phyloP scores from a whole-genome alignment of 306 rosid species.

The Cicer judaicum region DNA sequence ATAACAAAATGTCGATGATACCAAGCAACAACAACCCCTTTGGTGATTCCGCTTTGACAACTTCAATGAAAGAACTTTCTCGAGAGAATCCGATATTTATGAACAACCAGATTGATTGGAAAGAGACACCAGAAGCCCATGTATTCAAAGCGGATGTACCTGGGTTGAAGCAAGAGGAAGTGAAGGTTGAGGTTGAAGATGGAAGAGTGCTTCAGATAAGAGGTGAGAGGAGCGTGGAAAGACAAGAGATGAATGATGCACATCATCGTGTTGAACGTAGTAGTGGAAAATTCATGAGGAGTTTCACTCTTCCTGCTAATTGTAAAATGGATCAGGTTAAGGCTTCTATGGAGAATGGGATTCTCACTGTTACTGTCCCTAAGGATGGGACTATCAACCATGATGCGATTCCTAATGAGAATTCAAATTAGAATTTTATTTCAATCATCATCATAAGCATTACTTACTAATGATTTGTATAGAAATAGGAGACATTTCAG shows the following conservation, averaged over 20 bases:
- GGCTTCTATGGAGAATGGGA: conserved; percentile 48
- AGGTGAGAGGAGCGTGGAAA: conserved; percentile 40
- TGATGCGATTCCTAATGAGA: conserved; percentile 7
- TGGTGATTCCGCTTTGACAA: conserved; percentile 7
- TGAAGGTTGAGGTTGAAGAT: conserved; percentile 44
- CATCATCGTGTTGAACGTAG: conserved; percentile 36
- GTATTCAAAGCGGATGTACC: conserved; percentile 38
- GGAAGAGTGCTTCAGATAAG: conserved; percentile 50
- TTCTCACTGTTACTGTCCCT: conserved; percentile 48
- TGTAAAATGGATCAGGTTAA: conserved; percentile 41
- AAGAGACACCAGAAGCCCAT: conserved; percentile 46
- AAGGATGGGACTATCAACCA: background rate
- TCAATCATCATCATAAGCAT: background rate
- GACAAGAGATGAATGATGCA: background rate
- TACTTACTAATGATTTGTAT: background rate
- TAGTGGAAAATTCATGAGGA: conserved; percentile 44
- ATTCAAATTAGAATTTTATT: background rate
- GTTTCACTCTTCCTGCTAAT: conserved; percentile 43
- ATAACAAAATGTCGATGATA: conserved; percentile 38
- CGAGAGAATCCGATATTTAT: background rate
- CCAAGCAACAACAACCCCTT: conserved; percentile 40
- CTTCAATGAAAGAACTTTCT: conserved; percentile 9
- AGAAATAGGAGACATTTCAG: background rate
- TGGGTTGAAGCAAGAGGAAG: conserved; percentile 40
- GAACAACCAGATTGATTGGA: conserved; percentile 30